Conservation (phyloP, 352 stramenopile species). For the Phytophthora palmivora region DNA sequence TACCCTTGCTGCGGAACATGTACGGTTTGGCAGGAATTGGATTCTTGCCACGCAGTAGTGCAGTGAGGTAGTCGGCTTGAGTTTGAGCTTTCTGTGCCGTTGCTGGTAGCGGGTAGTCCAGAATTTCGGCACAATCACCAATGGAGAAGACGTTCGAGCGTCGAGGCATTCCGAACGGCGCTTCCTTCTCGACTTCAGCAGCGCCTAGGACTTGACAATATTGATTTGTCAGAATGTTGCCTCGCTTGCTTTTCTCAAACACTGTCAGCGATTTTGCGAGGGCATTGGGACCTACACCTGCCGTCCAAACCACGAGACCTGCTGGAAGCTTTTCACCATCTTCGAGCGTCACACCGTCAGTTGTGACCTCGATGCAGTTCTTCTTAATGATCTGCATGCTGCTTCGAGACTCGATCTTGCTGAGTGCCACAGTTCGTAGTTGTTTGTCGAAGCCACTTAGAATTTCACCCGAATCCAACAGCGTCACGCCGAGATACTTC, state of each 20-base stretch:
- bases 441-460: conserved; percentile 68
- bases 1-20: conserved; percentile 82
- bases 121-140: conserved; percentile 92
- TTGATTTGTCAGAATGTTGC: conserved; percentile 83
- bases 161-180: conserved; percentile 62
- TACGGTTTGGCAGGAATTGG: conserved; percentile 57
- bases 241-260: conserved; percentile 75
- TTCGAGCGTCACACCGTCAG: conserved; percentile 64
- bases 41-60: conserved; percentile 59
- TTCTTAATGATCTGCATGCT: conserved; percentile 82
- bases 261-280: conserved; percentile 69
- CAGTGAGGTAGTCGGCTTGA: conserved; percentile 65
- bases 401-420: conserved; percentile 71
- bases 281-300: conserved; percentile 74
- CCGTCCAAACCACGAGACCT: conserved; percentile 78
- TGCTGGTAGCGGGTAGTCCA: conserved; percentile 87
- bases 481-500: conserved; percentile 67
- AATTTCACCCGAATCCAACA: conserved; percentile 73
- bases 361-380: conserved; percentile 66
- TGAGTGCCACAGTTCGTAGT: conserved; percentile 68
- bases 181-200: conserved; percentile 51
- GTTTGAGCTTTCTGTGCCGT: conserved; percentile 92
- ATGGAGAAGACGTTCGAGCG: conserved; percentile 92
- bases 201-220: conserved; percentile 73
- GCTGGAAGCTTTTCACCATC: conserved; percentile 65